A percentile compares a stretch with the other conserved stretches of the same genome.
These are phyloP conservation scores for Aphanomyces invadans DNA, from an alignment of 352 stramenopile species.

Conservation along the genomic window DNA sequence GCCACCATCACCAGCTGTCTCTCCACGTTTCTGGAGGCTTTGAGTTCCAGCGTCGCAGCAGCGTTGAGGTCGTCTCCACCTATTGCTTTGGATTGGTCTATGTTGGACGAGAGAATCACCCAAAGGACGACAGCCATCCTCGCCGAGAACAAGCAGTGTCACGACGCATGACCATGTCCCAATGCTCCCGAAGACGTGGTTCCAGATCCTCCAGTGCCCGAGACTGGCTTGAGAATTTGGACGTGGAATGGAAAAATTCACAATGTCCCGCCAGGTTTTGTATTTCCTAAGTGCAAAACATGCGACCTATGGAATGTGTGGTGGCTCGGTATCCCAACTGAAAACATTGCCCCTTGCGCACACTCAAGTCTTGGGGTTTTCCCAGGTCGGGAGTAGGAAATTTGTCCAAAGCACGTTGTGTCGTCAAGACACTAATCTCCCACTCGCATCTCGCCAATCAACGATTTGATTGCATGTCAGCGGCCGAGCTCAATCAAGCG, in stretches of 20 bases:
- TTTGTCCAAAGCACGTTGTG: too few relatives aligned
- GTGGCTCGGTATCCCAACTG: not conserved
- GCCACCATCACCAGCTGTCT: not conserved
- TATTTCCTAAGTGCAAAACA: not conserved
- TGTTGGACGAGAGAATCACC: not conserved
- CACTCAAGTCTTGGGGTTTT: not conserved
- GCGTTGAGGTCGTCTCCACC: not conserved
- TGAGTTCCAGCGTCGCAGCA: not conserved
- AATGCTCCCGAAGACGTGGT: not conserved
- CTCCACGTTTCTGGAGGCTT: not conserved
- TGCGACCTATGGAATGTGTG: not conserved
- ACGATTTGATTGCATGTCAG: not conserved
- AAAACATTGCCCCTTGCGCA: not conserved
- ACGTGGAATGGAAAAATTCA: conserved; percentile 4
- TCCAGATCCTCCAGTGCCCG: too few relatives aligned
- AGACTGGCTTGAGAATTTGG: too few relatives aligned
- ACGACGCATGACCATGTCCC: too few relatives aligned
- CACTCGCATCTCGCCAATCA: too few relatives aligned
- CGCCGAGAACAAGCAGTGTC: too few relatives aligned
- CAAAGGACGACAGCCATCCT: not conserved
- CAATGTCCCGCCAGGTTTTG: not conserved
- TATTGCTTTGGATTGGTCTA: not conserved
- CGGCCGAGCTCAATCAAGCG: not conserved
- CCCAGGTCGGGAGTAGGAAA: too few relatives aligned
- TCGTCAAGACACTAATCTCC: too few relatives aligned